Base-by-base conservation (phyloP, 108 stramenopile species). In the Pseudonitzschia multistriata region DNA sequence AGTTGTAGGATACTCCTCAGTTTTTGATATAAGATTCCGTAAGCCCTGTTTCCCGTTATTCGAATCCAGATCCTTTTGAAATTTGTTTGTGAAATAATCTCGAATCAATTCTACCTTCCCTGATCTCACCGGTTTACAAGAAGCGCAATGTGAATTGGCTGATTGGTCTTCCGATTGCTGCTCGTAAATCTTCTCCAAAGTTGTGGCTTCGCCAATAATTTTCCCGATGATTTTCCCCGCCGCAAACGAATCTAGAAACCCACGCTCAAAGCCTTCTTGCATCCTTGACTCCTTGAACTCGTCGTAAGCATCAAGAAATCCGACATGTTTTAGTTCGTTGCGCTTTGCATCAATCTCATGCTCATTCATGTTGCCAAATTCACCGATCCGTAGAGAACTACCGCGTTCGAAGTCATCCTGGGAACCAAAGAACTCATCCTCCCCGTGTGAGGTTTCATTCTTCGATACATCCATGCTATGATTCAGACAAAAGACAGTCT, bases 181-280 rank as follows among this genome's bases (percentile, higher is more conserved):
- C 29, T 55, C 29, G 25, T 4, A 11, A 0, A 57, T 57, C 24
- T 30, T 34, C 5, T 40, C 28, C 30, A 10, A 5, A 2, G 63
- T 64, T 13, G 63, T 22, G 22, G 40, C 40, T 10, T 66, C 11
- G 28, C 90, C 90, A 27, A 91, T 56, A 28, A 64, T 30, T 29
- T 52, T 48, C 5, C 91, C 91, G n/a, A 89, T 74, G 21, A 67
- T 48, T 62, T 65, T 67, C 28, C 88, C 71, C 49, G 69, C 70
- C 39, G 73, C 66, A 66, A 83, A 85, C 14, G 80, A 64, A 68
- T 83, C 74, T 49, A 66, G 77, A 70, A 83, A 90, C n/a, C 91
- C 91, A 47, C 67, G 64, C 49, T 84, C 80, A 68, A 93, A 93
- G 54, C 91, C 91, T 61, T 89, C 83, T 74, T 93, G 91, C 27